phyloP scores from a whole-genome alignment of 2,329 filamentous ascomycete genomes.

The Grosmannia clavigera region DNA sequence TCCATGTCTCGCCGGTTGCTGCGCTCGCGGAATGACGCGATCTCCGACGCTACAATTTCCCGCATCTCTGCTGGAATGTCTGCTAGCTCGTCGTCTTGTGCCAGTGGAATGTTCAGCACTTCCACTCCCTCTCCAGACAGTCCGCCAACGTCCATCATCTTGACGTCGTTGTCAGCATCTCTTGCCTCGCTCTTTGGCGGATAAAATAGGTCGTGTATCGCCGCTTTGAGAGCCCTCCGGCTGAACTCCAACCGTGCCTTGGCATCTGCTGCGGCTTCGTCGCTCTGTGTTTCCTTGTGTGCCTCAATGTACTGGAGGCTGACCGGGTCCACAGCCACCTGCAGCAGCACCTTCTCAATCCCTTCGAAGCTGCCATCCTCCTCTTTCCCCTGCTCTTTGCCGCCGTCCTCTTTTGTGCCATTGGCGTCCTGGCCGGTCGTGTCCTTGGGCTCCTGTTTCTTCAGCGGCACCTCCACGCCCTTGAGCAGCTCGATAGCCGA shows the following conservation, averaged over 20 bases:
- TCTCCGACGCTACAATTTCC: conserved; percentile 86
- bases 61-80: conserved; percentile 96
- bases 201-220: conserved; percentile 60
- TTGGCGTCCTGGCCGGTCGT: conserved; percentile 16
- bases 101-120: conserved; percentile 79
- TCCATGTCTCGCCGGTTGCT: conserved; percentile 84
- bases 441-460: conserved; percentile 50
- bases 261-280: conserved; percentile 49
- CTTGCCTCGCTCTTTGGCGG: conserved; percentile 38
- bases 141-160: conserved; percentile 51
- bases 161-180: conserved; percentile 54
- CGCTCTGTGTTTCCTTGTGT: conserved; percentile 54
- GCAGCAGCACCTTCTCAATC: conserved; percentile 57
- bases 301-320: conserved; percentile 78
- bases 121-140: conserved; percentile 54
- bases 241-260: conserved; percentile 61
- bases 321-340: conserved; percentile 69
- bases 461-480: conserved; percentile 69
- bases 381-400: conserved; percentile 14
- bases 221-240: conserved; percentile 52
- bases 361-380: conserved; percentile 35
- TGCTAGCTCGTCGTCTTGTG: conserved; percentile 81
- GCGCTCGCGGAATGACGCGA: conserved; percentile 83
- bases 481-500: conserved; percentile 75
- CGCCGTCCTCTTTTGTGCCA: conserved; percentile 17